Evolutionary conservation across 2,329 filamentous ascomycete species (phyloP), one percentile per base, ranked within the genome.

Genomic region (Colletotrichum euphorbiae): DNA sequence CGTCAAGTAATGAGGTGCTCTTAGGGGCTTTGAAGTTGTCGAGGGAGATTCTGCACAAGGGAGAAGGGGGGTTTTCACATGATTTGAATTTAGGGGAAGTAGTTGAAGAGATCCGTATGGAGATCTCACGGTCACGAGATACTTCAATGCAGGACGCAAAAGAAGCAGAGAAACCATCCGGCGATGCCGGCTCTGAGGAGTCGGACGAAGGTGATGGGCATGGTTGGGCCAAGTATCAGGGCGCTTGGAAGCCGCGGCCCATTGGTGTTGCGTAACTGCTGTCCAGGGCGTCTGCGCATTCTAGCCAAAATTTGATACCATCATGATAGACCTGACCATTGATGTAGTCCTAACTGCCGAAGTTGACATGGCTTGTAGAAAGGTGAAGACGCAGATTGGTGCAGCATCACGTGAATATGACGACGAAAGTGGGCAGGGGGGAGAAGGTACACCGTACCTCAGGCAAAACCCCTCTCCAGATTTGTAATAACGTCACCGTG

Each of bases 221-320:
- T 48, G 79, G 80, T 24, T 89, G 87, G 87, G 78, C 79, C 21
- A 77, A 79, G 64, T 85, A 84, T 71, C 77, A 84, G 55, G 85
- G 85, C 7, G 74, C 78, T 2, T 90, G 87, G 87, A 83, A 82
- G 66, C 81, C 87, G 9, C 87, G 84, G 72, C 87, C 87, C 0
- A 89, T 89, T 71, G 87, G 87, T 5, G 78, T 85, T 59, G 80
- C 84, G 8, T 89, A 73, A 79, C 15, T 11, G 2, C 17, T 2
- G 33, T 2, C 4, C 15, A 6, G 6, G 36, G 5, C 36, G 8
- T 8, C 36, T 28, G 28, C 28, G 6, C 6, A 28, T 11, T 36
- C 13, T 38, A 38, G 28, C 3, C 1, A n/a, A 13, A 28, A 46
- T 8, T 36, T 17, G 4, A 51, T 17, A 45, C 24, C 24, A 52